Evolutionary conservation across 208 protist genomes (phyloP), one percentile per base, ranked within the genome.

Genomic region (Trypanosoma melophagium): DNA sequence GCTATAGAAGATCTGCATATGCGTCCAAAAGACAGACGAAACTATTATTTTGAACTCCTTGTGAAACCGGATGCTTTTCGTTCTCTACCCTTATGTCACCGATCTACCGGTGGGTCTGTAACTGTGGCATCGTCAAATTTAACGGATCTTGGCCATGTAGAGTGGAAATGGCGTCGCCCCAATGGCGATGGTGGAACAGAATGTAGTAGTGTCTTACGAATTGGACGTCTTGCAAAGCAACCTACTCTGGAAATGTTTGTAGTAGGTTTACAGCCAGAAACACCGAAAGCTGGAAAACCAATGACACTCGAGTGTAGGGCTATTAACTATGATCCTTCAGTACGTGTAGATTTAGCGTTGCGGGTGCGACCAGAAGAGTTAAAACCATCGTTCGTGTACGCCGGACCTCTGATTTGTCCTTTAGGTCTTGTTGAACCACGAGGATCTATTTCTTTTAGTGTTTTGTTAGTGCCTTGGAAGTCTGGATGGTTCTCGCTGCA

Each of bases 391-490:
- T 68, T 90, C 51, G 28, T 77, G 17, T 91, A 94, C 79, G 69
- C 79, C n/a, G 88, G 85, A 0, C 74, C 80, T 9, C 69, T 81
- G n/a, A 19, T 81, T n/a, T 66, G 51, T 31, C 77, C 72, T 5
- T 60, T 91, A 17, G 84, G 80, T 3, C 16, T 57, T 28, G 25
- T 86, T 31, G 66, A 80, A n/a, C 45, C 72, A 0, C 50, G 45
- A 38, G 69, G 76, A 21, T 52, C 44, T 2, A 19, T 81, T n/a
- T 22, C 7, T 24, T 52, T 90, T 85, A 40, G 50, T 38, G 53
- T 94, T 12, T 74, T 67, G 44, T 73, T 94, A 44, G 59, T 94
- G 40, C 84, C 88, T 35, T 94, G 88, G 83, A 74, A 74, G 31
- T 25, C 75, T 10, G 88, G 88, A 2, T 83, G 78, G 80, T 65